Evolutionary conservation across 495 filamentous ascomycete genomes (phyloP).

Genomic region (Annulohypoxylon nitens): DNA sequence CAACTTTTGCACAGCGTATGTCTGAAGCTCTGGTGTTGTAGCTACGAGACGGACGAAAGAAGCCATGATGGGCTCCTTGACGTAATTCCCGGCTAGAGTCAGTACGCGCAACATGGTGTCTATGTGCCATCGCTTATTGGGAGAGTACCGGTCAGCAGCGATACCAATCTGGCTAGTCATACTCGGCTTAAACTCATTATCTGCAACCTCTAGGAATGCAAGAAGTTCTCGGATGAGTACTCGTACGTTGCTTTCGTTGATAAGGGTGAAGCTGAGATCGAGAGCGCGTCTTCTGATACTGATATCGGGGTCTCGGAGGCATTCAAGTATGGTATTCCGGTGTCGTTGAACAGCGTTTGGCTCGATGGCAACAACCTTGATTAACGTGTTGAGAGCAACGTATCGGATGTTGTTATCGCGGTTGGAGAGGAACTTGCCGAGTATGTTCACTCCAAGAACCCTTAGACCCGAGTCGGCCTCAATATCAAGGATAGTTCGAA

Average conservation of each 20-base stretch:
- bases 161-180: conserved; percentile 98
- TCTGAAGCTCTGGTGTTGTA: conserved; percentile 93
- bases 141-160: conserved; percentile 94
- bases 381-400: conserved; percentile 94
- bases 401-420: conserved; percentile 99
- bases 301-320: conserved; percentile 97
- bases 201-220: conserved; percentile 94
- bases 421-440: conserved; percentile 97
- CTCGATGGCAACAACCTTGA: conserved; percentile 98
- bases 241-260: conserved; percentile 95
- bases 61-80: conserved; percentile 97
- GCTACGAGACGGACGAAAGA: conserved; percentile 97
- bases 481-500: conserved; percentile 96
- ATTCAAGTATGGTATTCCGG: conserved; percentile 96
- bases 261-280: conserved; percentile 96
- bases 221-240: conserved; percentile 92
- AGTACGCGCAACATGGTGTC: conserved; percentile 97
- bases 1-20: conserved; percentile 95
- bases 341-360: conserved; percentile 98
- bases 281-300: conserved; percentile 94
- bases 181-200: conserved; percentile 97
- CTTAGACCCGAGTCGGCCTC: conserved; percentile 95
- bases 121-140: conserved; percentile 97
- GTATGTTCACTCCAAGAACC: conserved; percentile 96
- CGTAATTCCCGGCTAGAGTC: conserved; percentile 93